Evolutionary conservation across 1,284 basidiomycete genomes (phyloP).

Genomic region (Grifola frondosa): DNA sequence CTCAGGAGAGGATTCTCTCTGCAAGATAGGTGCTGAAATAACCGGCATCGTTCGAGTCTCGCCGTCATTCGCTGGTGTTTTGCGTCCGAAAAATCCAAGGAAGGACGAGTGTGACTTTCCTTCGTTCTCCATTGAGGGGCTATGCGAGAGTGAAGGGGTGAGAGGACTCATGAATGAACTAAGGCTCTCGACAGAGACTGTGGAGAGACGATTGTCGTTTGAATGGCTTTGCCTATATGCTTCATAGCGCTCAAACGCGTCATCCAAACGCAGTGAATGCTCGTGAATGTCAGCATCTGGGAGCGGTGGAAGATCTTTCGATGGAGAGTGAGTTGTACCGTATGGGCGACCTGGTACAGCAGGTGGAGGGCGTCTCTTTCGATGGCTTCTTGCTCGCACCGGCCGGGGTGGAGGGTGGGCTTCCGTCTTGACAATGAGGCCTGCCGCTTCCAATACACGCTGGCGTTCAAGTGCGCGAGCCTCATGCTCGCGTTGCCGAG

Average conservation of each 20-base stretch:
- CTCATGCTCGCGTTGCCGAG: constrained; percentile 52
- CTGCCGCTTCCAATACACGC: constrained; percentile 84
- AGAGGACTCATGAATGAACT: constrained; percentile 29
- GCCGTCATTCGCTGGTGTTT: constrained; percentile 42
- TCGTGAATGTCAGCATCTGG: constrained; percentile 32
- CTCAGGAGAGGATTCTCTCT: constrained; percentile 24
- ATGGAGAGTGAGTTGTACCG: constrained; percentile 6
- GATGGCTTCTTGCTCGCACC: constrained; percentile 25
- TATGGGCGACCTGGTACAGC: constrained; percentile 35
- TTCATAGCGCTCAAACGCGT: constrained; percentile 91
- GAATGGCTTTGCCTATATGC: constrained; percentile 61
- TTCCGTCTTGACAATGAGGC: constrained; percentile 71
- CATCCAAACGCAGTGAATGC: constrained; percentile 54
- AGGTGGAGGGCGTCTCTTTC: constrained; percentile 53
- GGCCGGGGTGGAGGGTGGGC: constrained; percentile 40
- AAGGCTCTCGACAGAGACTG: constrained; percentile 52
- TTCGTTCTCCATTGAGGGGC: constrained; percentile 35
- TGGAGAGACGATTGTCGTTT: constrained; percentile 53
- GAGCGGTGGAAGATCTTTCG: constrained; percentile 57
- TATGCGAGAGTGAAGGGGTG: constrained; percentile 25
- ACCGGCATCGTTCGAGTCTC: constrained; percentile 39
- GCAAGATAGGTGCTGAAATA: constrained; percentile 61
- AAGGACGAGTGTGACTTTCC: constrained; percentile 41
- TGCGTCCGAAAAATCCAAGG: constrained; percentile 58
- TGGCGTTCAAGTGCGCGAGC: constrained; percentile 76